phyloP scores from a whole-genome alignment of 2,329 filamentous ascomycete species.

The Cyclaneusma minus region DNA sequence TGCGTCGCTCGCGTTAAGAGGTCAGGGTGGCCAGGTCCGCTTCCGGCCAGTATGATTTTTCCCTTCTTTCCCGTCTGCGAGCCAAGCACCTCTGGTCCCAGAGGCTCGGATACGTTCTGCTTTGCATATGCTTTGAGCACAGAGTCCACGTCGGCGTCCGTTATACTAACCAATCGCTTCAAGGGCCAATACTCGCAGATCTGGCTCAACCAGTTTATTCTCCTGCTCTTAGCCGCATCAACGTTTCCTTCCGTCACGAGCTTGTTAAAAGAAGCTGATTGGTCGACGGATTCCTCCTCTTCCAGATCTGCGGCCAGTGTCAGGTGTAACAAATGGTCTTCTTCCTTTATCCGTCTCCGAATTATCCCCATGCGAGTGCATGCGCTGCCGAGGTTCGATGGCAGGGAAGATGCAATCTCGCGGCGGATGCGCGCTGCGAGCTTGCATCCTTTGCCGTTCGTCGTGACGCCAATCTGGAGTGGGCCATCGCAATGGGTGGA shows the following conservation, averaged over 20 bases:
- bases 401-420: constrained; percentile 71
- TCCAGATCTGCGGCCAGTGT: constrained; percentile 18
- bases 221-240: constrained; percentile 58
- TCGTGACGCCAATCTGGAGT: constrained; percentile 88
- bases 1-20: constrained; percentile 73
- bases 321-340: constrained; percentile 37
- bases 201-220: constrained; percentile 87
- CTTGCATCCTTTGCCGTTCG: constrained; percentile 88
- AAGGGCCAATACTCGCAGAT: constrained; percentile 99
- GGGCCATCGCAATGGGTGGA: constrained; percentile 84
- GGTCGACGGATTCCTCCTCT: constrained; percentile 49
- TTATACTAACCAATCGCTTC: constrained; percentile 62
- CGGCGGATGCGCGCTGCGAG: constrained; percentile 77
- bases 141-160: constrained; percentile 60
- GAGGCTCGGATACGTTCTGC: no score
- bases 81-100: constrained; percentile 15
- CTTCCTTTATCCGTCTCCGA: constrained; percentile 55
- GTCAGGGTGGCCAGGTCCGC: constrained; percentile 83
- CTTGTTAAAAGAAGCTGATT: constrained; percentile 71
- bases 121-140: constrained; percentile 59
- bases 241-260: constrained; percentile 61
- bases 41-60: constrained; percentile 75
- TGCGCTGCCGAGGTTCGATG: constrained; percentile 57
- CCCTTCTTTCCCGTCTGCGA: constrained; percentile 30
- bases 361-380: constrained; percentile 65